Evolutionary conservation across 768 basidiomycete genomes (phyloP).

Genomic region (Agrocybe pediades): DNA sequence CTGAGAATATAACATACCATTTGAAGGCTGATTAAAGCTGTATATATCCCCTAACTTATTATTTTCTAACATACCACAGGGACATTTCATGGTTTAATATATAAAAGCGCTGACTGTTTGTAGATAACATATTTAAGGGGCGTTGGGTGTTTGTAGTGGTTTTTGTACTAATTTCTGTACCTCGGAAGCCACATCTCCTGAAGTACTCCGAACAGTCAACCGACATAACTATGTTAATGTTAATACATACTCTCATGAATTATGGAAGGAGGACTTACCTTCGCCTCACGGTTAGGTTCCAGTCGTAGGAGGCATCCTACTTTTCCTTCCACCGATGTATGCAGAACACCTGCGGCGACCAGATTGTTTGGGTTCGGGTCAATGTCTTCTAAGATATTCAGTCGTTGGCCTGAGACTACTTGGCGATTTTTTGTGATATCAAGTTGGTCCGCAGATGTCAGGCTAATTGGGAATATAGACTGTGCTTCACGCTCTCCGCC

Average conservation of each 20-base stretch:
- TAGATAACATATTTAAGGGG: slow-evolving; percentile 24
- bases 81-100: slow-evolving; percentile 16
- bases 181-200: slow-evolving; percentile 81
- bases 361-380: slow-evolving; percentile 95
- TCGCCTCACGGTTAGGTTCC: slow-evolving; percentile 95
- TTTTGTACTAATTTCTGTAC: slow-evolving; percentile 60
- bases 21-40: background rate
- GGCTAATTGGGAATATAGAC: slow-evolving; percentile 75
- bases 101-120: slow-evolving; percentile 18
- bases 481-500: slow-evolving; percentile 97
- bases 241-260: slow-evolving; percentile 1
- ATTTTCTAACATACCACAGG: slow-evolving; percentile 7
- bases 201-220: slow-evolving; percentile 92
- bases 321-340: slow-evolving; percentile 90
- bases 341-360: slow-evolving; percentile 94
- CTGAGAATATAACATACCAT: slow-evolving; percentile 35
- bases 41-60: slow-evolving; percentile 14
- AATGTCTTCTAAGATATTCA: slow-evolving; percentile 79
- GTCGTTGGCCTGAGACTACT: slow-evolving; percentile 74
- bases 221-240: slow-evolving; percentile 71
- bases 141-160: slow-evolving; percentile 33
- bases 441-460: slow-evolving; percentile 69
- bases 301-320: slow-evolving; percentile 92
- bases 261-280: slow-evolving; percentile 50
- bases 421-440: slow-evolving; percentile 74